These are phyloP conservation scores for Fulvia fulva DNA, from an alignment of 2,329 filamentous ascomycete species.

Conservation along the genomic window DNA sequence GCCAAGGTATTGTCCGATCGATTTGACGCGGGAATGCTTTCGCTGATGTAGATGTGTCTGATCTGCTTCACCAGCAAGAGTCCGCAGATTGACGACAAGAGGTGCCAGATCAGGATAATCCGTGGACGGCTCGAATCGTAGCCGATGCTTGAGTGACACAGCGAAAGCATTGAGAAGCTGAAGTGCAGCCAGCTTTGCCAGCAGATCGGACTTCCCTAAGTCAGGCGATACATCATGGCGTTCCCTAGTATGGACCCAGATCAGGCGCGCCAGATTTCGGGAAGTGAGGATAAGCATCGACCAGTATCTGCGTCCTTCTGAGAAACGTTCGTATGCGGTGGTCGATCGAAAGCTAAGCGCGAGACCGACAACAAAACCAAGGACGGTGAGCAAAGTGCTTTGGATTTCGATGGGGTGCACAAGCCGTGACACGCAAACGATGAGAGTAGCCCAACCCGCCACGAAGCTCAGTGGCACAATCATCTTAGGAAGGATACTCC, in stretches of 20 bases:
- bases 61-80: slow-evolving; percentile 63
- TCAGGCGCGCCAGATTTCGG: slow-evolving; percentile 61
- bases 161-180: slow-evolving; percentile 76
- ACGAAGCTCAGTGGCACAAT: slow-evolving; percentile 64
- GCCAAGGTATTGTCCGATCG: slow-evolving; percentile 65
- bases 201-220: slow-evolving; percentile 60
- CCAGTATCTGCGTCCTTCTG: slow-evolving; percentile 62
- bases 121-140: slow-evolving; percentile 78
- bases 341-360: slow-evolving; percentile 73
- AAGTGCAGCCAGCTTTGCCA: slow-evolving; percentile 69
- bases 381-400: slow-evolving; percentile 68
- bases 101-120: slow-evolving; percentile 70
- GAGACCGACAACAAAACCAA: slow-evolving; percentile 77
- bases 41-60: slow-evolving; percentile 39
- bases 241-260: slow-evolving; percentile 75
- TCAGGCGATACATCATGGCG: slow-evolving; percentile 47
- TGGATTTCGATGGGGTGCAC: slow-evolving; percentile 51
- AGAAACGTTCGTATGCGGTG: slow-evolving; percentile 68
- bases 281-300: slow-evolving; percentile 52
- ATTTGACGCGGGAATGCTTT: slow-evolving; percentile 27
- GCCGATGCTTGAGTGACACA: slow-evolving; percentile 73
- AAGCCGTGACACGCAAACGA: slow-evolving; percentile 55
- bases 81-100: slow-evolving; percentile 68
- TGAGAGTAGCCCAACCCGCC: slow-evolving; percentile 60
- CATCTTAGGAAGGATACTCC: slow-evolving; percentile 70